A percentile compares a stretch with the other conserved stretches of the same genome.
These are phyloP conservation scores for Leptographium galeiforme DNA, from an alignment of 2,329 filamentous ascomycete species.

Conservation along the genomic window DNA sequence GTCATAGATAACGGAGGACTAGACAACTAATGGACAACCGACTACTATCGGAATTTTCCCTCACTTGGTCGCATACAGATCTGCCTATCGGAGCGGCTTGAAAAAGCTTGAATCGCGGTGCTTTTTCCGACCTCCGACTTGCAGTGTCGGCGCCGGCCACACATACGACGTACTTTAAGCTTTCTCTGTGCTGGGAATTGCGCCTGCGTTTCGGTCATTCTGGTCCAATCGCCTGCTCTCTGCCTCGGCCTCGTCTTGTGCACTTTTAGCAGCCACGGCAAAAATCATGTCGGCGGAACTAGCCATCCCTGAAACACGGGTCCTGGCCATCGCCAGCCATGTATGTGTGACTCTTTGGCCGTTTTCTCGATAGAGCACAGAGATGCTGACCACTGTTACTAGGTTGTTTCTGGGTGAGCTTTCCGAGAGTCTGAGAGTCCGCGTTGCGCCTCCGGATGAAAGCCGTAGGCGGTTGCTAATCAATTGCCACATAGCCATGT, in stretches of 20 bases:
- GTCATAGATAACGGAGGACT: background rate
- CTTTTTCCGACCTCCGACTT: too few species aligned
- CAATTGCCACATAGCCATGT: slow-evolving; percentile 55
- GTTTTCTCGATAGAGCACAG: background rate
- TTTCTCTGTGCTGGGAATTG: too few species aligned
- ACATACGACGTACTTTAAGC: too few species aligned
- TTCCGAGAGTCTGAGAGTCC: background rate
- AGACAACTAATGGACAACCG: background rate
- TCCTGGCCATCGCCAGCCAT: slow-evolving; percentile 89
- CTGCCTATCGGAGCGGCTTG: background rate
- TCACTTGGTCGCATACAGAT: background rate
- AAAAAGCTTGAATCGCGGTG: too few species aligned
- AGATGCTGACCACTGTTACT: slow-evolving; percentile 12
- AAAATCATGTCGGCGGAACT: slow-evolving; percentile 24
- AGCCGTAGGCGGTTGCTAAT: background rate
- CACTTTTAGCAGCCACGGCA: background rate
- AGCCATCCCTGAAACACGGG: slow-evolving; percentile 45
- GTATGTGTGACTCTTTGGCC: slow-evolving; percentile 37
- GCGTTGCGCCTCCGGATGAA: background rate
- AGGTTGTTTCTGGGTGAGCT: slow-evolving; percentile 65
- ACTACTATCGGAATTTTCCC: background rate
- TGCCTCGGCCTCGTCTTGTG: background rate
- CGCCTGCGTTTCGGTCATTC: background rate
- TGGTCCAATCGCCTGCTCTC: background rate
- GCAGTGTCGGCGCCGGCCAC: too few species aligned